Evolutionary conservation across 305 asterid species (phyloP).

Genomic region (Fraxinus latifolia): DNA sequence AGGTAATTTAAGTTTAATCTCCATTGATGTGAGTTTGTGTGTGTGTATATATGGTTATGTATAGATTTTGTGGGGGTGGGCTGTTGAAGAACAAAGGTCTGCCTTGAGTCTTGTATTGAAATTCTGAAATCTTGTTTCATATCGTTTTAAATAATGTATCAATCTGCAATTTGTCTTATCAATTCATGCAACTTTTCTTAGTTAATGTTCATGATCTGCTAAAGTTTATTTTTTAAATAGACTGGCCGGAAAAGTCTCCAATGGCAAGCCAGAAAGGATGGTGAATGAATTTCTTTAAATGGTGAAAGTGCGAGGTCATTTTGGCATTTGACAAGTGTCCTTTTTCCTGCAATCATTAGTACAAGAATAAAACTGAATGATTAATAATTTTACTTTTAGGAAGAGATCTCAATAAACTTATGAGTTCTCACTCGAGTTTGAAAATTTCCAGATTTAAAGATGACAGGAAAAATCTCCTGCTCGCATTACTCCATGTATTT

Average conservation of each 20-base stretch:
- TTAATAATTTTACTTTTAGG: not conserved
- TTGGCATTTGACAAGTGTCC: not conserved
- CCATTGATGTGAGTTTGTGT: not conserved
- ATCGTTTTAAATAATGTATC: not conserved
- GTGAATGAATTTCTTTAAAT: not conserved
- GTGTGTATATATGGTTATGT: not conserved
- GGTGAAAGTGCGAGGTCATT: not conserved
- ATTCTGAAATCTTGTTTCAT: slow-evolving; percentile 7
- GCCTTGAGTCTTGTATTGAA: slow-evolving; percentile 7
- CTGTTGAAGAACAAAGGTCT: slow-evolving; percentile 1
- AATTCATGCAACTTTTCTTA: not conserved
- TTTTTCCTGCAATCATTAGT: not conserved
- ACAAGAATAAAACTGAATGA: not conserved
- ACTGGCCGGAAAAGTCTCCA: not conserved
- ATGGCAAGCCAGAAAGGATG: slow-evolving; percentile 4
- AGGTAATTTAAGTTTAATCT: slow-evolving; percentile 43
- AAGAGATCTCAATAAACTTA: not conserved
- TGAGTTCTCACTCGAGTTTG: not conserved
- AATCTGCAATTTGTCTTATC: slow-evolving; percentile 1
- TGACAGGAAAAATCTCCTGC: not conserved
- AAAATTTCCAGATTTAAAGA: not conserved
- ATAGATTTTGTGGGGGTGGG: slow-evolving; percentile 1
- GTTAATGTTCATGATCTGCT: not conserved
- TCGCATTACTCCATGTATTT: not conserved
- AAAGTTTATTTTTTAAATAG: not conserved